These are phyloP conservation scores for Leccinum fibrillosum DNA, from an alignment of 768 basidiomycete species.

Conservation along the genomic window DNA sequence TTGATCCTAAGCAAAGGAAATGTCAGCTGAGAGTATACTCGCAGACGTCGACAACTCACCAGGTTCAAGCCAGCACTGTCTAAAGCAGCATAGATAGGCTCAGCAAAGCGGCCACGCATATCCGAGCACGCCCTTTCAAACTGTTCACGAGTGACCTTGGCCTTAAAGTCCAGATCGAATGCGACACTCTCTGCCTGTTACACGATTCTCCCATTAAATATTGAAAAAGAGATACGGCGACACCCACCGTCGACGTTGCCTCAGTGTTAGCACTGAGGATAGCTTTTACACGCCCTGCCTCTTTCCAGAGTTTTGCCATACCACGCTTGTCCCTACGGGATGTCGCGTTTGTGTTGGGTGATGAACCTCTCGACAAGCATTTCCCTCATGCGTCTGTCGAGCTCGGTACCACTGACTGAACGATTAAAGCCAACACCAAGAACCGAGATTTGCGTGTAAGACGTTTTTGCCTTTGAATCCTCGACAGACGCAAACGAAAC, in stretches of 20 bases:
- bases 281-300: constrained; percentile 86
- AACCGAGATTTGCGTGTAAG: constrained; percentile 71
- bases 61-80: constrained; percentile 60
- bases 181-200: constrained; percentile 79
- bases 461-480: constrained; percentile 44
- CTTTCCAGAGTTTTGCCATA: constrained; percentile 93
- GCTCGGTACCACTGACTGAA: constrained; percentile 71
- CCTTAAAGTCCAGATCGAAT: constrained; percentile 87
- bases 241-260: constrained; percentile 62
- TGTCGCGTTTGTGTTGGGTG: constrained; percentile 61
- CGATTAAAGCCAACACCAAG: constrained; percentile 83
- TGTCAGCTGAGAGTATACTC: background rate
- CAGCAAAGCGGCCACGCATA: constrained; percentile 56
- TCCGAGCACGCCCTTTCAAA: constrained; percentile 77
- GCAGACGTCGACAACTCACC: constrained; percentile 37
- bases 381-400: constrained; percentile 81
- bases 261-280: constrained; percentile 93
- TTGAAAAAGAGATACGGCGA: background rate
- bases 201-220: background rate
- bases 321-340: constrained; percentile 74
- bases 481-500: constrained; percentile 58
- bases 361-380: constrained; percentile 76
- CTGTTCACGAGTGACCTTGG: constrained; percentile 70
- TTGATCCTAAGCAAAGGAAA: constrained; percentile 51
- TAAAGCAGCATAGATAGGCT: constrained; percentile 76